Percentiles rank a stretch among this genome's conserved stretches.
Evolutionary conservation across 1,284 basidiomycete genomes (phyloP).

Genomic region (Ceratobasidium sp.): DNA sequence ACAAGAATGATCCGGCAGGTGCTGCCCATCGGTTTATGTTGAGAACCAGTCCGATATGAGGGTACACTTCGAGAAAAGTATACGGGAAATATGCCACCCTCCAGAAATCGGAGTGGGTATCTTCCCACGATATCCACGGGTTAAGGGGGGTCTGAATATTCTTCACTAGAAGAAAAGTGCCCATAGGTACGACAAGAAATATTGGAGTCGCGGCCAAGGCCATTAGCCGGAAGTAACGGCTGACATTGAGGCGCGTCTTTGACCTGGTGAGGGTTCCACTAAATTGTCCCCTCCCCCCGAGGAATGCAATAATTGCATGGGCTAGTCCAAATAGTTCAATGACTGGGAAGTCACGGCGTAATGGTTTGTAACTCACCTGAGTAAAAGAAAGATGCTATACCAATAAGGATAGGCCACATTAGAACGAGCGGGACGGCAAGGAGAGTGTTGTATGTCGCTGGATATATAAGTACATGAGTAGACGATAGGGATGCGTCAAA

Average conservation of each 20-base stretch:
- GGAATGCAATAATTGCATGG: constrained; percentile 43
- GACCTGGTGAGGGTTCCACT: constrained; percentile 22
- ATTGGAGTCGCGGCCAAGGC: constrained; percentile 66
- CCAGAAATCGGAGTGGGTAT: constrained; percentile 66
- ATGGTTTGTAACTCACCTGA: constrained; percentile 16
- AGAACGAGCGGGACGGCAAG: constrained; percentile 11
- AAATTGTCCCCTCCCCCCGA: constrained; percentile 36
- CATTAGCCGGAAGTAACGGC: constrained; percentile 75
- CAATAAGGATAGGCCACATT: constrained; percentile 36
- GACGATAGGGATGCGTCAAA: not conserved
- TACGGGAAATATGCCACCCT: constrained; percentile 56
- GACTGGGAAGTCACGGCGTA: too few species aligned
- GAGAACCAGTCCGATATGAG: not conserved
- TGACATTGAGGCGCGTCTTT: constrained; percentile 51
- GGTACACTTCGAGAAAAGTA: not conserved
- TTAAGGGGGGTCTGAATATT: constrained; percentile 57
- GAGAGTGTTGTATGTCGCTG: not conserved
- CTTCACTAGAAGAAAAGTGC: constrained; percentile 58
- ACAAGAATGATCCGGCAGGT: constrained; percentile 37
- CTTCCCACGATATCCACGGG: constrained; percentile 68
- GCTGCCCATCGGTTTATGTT: constrained; percentile 37
- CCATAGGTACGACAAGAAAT: constrained; percentile 65
- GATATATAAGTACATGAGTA: too few species aligned
- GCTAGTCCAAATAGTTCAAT: not conserved
- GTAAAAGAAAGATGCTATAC: constrained; percentile 33